Evolutionary conservation across 2,329 filamentous ascomycete genomes (phyloP).

Genomic region (Scortechinia acanthostroma): DNA sequence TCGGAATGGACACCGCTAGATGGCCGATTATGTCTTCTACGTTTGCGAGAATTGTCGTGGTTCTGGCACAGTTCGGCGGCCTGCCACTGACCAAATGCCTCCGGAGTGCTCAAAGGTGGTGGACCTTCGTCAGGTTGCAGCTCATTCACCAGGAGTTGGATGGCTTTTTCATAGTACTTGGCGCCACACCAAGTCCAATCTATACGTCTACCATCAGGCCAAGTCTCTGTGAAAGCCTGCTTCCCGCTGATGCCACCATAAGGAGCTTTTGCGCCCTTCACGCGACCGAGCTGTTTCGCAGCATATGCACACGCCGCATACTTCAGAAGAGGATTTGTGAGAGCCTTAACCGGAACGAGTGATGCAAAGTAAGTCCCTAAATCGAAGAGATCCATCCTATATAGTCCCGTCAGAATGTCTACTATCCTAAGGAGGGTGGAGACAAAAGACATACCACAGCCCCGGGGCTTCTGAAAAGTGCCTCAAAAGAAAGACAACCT

Average conservation of each 20-base stretch:
- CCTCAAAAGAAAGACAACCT: slow-evolving; percentile 49
- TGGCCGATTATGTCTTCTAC: slow-evolving; percentile 28
- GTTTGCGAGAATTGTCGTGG: slow-evolving; percentile 7
- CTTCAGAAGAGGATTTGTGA: slow-evolving; percentile 33
- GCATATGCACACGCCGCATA: slow-evolving; percentile 51
- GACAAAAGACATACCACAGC: slow-evolving; percentile 36
- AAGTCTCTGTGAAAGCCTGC: slow-evolving; percentile 41
- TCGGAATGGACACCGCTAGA: slow-evolving; percentile 35
- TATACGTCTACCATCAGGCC: slow-evolving; percentile 29
- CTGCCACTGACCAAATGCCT: slow-evolving; percentile 15
- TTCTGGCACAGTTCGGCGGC: slow-evolving; percentile 15
- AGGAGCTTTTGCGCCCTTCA: slow-evolving; percentile 39
- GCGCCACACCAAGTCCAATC: slow-evolving; percentile 54
- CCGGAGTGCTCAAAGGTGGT: slow-evolving; percentile 8
- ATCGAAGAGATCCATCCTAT: slow-evolving; percentile 29
- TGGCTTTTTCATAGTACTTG: slow-evolving; percentile 51
- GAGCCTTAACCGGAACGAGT: slow-evolving; percentile 49
- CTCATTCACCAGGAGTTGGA: slow-evolving; percentile 34
- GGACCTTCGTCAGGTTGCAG: slow-evolving; percentile 13
- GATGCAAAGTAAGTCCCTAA: slow-evolving; percentile 42
- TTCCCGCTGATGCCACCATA: slow-evolving; percentile 34
- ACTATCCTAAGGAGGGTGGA: neutral
- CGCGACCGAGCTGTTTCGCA: slow-evolving; percentile 49
- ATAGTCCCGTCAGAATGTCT: neutral
- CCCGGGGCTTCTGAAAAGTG: slow-evolving; percentile 53